These are phyloP conservation scores for Fusarium chaquense DNA, from an alignment of 2,329 filamentous ascomycete species.

Conservation along the genomic window DNA sequence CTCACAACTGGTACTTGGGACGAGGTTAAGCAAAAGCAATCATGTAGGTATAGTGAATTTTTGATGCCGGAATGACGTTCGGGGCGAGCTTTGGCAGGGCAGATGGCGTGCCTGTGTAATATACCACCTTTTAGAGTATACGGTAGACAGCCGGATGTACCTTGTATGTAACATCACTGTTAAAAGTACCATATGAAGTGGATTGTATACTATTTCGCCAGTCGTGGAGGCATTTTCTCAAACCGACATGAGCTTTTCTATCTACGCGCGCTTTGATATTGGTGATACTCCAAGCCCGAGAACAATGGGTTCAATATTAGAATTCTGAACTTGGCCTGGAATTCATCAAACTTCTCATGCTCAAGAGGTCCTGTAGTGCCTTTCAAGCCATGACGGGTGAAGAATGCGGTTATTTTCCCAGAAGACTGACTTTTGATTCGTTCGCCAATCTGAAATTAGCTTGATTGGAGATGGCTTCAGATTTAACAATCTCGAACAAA, in stretches of 20 bases:
- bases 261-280: background rate
- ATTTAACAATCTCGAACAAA: background rate
- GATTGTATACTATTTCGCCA: slow-evolving; percentile 7
- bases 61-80: slow-evolving; percentile 24
- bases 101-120: slow-evolving; percentile 47
- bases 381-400: background rate
- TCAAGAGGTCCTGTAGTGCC: too few species aligned
- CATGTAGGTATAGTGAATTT: slow-evolving; percentile 8
- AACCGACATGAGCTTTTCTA: background rate
- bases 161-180: slow-evolving; percentile 49
- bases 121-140: slow-evolving; percentile 50
- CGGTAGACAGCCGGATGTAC: slow-evolving; percentile 49
- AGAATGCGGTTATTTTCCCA: background rate
- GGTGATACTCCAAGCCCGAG: background rate
- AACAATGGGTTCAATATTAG: background rate
- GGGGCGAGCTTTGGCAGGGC: slow-evolving; percentile 38
- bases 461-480: background rate
- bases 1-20: slow-evolving; percentile 94
- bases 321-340: background rate
- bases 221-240: background rate
- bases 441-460: background rate
- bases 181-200: slow-evolving; percentile 37
- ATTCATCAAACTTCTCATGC: background rate
- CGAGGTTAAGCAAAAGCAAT: slow-evolving; percentile 68
- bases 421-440: background rate